Evolutionary conservation across 2,329 filamentous ascomycete genomes (phyloP).

Genomic region (Aspergillus transmontanensis): DNA sequence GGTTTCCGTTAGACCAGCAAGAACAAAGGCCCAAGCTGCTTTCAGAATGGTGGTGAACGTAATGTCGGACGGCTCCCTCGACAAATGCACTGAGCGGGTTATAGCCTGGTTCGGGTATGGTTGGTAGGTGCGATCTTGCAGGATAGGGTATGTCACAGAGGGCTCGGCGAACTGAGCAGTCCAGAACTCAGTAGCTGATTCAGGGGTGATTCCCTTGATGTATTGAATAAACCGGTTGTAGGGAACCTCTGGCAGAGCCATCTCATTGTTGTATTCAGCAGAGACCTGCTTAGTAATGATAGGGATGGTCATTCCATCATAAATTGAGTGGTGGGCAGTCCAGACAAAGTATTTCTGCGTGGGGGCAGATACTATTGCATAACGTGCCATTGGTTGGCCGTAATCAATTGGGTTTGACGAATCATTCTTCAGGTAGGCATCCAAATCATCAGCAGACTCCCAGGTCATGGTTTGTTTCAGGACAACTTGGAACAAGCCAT

Average conservation of each 20-base stretch:
- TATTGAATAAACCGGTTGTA: neutral
- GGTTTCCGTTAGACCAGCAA: neutral
- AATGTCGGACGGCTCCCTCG: neutral
- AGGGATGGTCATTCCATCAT: slow-evolving; percentile 43
- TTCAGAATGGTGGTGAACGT: neutral
- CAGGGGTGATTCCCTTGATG: neutral
- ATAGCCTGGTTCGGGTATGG: neutral
- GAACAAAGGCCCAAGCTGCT: neutral
- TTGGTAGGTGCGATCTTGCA: neutral
- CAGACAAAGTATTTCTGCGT: slow-evolving; percentile 37
- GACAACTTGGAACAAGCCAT: slow-evolving; percentile 28
- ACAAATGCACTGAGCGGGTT: neutral
- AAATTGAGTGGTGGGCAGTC: slow-evolving; percentile 49
- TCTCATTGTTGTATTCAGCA: neutral
- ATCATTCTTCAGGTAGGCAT: slow-evolving; percentile 14
- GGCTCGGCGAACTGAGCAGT: neutral
- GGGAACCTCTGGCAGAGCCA: neutral
- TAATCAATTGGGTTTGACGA: slow-evolving; percentile 10
- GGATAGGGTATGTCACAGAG: neutral
- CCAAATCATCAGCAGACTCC: slow-evolving; percentile 15
- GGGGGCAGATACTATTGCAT: slow-evolving; percentile 2
- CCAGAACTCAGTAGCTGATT: neutral
- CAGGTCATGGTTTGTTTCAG: slow-evolving; percentile 23
- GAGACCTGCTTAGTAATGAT: neutral
- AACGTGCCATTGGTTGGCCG: slow-evolving; percentile 13